phyloP scores from a whole-genome alignment of 345 rosid species.

The Sisymbrium irio region DNA sequence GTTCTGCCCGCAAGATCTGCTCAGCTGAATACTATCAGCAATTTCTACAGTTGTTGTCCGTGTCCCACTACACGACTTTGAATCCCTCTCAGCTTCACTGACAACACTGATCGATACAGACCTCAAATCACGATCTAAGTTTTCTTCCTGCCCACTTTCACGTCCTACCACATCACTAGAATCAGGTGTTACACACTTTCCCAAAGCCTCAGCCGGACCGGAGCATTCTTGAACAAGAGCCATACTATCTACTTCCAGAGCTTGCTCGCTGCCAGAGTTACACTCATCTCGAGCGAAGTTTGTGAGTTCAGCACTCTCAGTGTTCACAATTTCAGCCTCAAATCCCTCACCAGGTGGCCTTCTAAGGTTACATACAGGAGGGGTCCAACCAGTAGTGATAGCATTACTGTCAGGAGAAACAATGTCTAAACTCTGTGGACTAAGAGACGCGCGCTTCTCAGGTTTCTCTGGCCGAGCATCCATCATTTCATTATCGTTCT shows the following conservation, averaged over 20 bases:
- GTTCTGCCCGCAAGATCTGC: constrained; percentile 43
- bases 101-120: constrained; percentile 35
- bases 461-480: constrained; percentile 44
- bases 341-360: constrained; percentile 31
- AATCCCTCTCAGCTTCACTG: constrained; percentile 44
- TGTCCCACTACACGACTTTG: constrained; percentile 40
- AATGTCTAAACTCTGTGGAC: constrained; percentile 45
- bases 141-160: constrained; percentile 27
- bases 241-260: constrained; percentile 32
- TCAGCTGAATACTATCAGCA: constrained; percentile 35
- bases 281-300: constrained; percentile 24
- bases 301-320: constrained; percentile 15
- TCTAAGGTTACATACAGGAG: constrained; percentile 38
- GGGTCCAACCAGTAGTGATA: constrained; percentile 39
- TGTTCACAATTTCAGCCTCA: constrained; percentile 25
- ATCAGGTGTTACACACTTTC: constrained; percentile 38
- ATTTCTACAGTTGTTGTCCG: constrained; percentile 34
- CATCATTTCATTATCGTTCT: constrained; percentile 41
- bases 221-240: constrained; percentile 34
- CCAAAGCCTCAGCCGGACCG: constrained; percentile 36
- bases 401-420: constrained; percentile 47
- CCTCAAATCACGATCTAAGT: constrained; percentile 24
- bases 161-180: constrained; percentile 25
- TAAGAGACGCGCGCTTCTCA: constrained; percentile 46
- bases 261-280: constrained; percentile 21